phyloP scores from a whole-genome alignment of 2,329 filamentous ascomycete species.

The Cadophora luteo-olivacea region DNA sequence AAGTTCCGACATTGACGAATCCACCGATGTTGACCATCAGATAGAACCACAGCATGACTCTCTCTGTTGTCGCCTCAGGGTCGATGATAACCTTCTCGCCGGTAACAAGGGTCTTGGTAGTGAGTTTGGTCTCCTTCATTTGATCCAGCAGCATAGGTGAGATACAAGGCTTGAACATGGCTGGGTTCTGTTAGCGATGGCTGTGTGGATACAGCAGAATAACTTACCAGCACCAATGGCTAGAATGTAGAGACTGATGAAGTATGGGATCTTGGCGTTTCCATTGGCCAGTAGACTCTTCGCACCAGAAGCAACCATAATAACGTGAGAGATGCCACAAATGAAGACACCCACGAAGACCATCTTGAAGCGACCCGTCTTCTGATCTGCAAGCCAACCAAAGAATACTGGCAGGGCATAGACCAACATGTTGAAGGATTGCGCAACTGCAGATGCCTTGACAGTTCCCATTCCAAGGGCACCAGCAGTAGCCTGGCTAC shows the following conservation, averaged over 20 bases:
- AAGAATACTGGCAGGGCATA: conserved; percentile 56
- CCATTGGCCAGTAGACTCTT: conserved; percentile 61
- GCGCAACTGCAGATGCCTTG: conserved; percentile 56
- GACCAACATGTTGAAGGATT: conserved; percentile 59
- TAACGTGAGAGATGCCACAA: conserved; percentile 65
- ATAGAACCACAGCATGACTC: conserved; percentile 61
- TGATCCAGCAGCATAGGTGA: conserved; percentile 68
- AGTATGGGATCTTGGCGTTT: conserved; percentile 64
- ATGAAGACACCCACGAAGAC: conserved; percentile 56
- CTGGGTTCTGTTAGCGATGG: conserved; percentile 62
- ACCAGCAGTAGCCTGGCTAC: conserved; percentile 51
- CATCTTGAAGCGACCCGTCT: conserved; percentile 69
- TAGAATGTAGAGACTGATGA: conserved; percentile 40
- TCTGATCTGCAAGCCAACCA: conserved; percentile 66
- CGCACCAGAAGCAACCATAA: conserved; percentile 68
- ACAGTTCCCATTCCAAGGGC: conserved; percentile 64
- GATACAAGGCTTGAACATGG: conserved; percentile 76
- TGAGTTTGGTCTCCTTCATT: conserved; percentile 50
- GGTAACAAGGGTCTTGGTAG: conserved; percentile 53
- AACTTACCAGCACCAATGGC: conserved; percentile 47
- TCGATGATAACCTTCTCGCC: conserved; percentile 68
- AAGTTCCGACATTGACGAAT: conserved; percentile 51
- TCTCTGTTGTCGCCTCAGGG: conserved; percentile 61
- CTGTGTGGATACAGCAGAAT: conserved; percentile 59
- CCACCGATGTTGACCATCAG: conserved; percentile 73